Evolutionary conservation across 306 rosid species (phyloP).

Genomic region (Rosa persica): DNA sequence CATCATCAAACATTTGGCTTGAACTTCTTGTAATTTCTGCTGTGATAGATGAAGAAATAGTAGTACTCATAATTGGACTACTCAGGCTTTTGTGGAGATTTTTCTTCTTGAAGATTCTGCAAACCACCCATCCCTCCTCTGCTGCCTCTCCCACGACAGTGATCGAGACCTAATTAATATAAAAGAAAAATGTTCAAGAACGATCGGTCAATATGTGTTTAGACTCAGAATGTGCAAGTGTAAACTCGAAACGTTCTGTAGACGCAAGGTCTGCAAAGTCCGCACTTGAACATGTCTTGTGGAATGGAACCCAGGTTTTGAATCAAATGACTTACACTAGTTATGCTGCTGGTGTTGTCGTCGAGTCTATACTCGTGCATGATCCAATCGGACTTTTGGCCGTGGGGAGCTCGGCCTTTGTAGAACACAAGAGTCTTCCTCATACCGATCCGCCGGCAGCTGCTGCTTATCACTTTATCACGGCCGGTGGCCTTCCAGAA

Average conservation of each 20-base stretch:
- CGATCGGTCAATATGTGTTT: not conserved
- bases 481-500: slow-evolving; percentile 99
- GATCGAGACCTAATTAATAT: slow-evolving; percentile 30
- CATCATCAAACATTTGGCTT: slow-evolving; percentile 42
- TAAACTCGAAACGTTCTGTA: not conserved
- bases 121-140: slow-evolving; percentile 97
- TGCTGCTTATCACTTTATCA: slow-evolving; percentile 74
- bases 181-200: not conserved
- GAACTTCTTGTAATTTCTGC: slow-evolving; percentile 40
- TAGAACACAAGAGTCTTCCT: slow-evolving; percentile 93
- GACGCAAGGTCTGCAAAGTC: not conserved
- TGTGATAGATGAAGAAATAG: slow-evolving; percentile 21
- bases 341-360: slow-evolving; percentile 45
- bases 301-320: not conserved
- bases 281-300: not conserved
- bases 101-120: slow-evolving; percentile 92
- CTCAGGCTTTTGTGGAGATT: slow-evolving; percentile 71
- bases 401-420: slow-evolving; percentile 95
- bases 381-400: slow-evolving; percentile 92
- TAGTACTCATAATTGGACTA: slow-evolving; percentile 35
- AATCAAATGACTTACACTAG: slow-evolving; percentile 45
- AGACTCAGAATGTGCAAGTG: not conserved
- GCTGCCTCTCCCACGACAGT: slow-evolving; percentile 54
- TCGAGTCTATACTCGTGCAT: slow-evolving; percentile 96
- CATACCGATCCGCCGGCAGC: slow-evolving; percentile 80